Base-by-base conservation (phyloP, 2,329 filamentous ascomycete genomes). In the Epichloe sibirici region DNA sequence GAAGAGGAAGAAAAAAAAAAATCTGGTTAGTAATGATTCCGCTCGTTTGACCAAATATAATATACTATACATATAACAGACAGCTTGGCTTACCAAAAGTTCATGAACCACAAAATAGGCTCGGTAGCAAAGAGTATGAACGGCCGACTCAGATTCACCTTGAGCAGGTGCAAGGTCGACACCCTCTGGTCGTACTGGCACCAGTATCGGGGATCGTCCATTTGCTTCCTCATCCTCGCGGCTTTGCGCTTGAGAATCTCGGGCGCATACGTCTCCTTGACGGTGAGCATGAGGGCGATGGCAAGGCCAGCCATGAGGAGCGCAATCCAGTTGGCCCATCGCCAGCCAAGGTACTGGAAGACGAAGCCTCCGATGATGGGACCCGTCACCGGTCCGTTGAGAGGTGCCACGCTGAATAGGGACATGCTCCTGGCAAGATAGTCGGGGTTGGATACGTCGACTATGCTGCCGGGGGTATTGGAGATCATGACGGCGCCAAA, bases 271-370 rank as follows among this genome's bases (percentile, higher is more conserved):
- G 88, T 91, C 68, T 95, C 89, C 56, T 78, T 78, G 47, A 86
- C 73, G 1, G 78, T 72, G 2, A 74, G 63, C 58, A 88, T 77
- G 57, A 83, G 69, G 21, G 76, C 56, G 53, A 83, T 77, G 0
- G 80, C 81, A 0, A 77, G 73, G 1, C 79, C 87, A 0, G 79
- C 78, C 9, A 88, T 74, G 49, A 94, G 90, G 61, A 91, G 69
- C 8, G 84, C 78, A 21, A 93, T 75, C 86, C 88, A 95, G 62
- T 87, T 86, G 39, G 84, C 85, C 88, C 89, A 95, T 34, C 90
- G 73, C 90, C 90, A 96, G 11, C 88, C 89, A 2, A 93, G 72
- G 57, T 85, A 82, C 65, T 90, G 75, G 58, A 63, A 71, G 17
- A 69, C 62, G 59, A 95, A 94, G 0, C 90, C 90, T 23, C 90